phyloP scores from a whole-genome alignment of 2,329 filamentous ascomycete species.

The Diplodia seriata region DNA sequence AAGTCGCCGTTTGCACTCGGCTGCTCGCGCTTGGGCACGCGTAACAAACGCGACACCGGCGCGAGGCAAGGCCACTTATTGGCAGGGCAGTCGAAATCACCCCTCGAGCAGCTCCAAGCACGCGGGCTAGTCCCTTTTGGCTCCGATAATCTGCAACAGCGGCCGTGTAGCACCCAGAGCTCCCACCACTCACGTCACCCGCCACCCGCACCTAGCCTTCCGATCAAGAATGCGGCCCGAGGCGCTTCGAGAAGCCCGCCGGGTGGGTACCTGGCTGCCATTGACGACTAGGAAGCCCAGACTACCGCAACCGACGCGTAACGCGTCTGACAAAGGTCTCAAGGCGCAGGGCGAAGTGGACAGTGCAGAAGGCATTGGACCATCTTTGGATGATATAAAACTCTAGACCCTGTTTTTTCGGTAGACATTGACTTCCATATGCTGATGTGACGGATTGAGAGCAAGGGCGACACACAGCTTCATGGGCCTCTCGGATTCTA shows the following conservation, averaged over 20 bases:
- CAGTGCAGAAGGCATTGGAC: not conserved
- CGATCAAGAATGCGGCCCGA: slow-evolving; percentile 1
- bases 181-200: slow-evolving; percentile 14
- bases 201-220: not conserved
- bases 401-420: too few species aligned
- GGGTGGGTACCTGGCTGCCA: not conserved
- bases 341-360: not conserved
- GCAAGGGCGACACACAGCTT: too few species aligned
- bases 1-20: slow-evolving; percentile 1
- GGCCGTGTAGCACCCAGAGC: slow-evolving; percentile 6
- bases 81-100: slow-evolving; percentile 12
- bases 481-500: too few species aligned
- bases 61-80: slow-evolving; percentile 8
- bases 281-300: not conserved
- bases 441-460: too few species aligned
- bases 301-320: not conserved
- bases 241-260: not conserved
- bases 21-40: not conserved
- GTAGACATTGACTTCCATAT: too few species aligned
- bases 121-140: slow-evolving; percentile 13
- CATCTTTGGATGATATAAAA: not conserved
- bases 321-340: too few species aligned
- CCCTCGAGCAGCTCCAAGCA: slow-evolving; percentile 5
- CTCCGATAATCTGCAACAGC: slow-evolving; percentile 10
- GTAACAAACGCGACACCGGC: slow-evolving; percentile 21